These are phyloP conservation scores for Dictyophora rubrovolvata DNA, from an alignment of 768 basidiomycete genomes.

Conservation along the genomic window DNA sequence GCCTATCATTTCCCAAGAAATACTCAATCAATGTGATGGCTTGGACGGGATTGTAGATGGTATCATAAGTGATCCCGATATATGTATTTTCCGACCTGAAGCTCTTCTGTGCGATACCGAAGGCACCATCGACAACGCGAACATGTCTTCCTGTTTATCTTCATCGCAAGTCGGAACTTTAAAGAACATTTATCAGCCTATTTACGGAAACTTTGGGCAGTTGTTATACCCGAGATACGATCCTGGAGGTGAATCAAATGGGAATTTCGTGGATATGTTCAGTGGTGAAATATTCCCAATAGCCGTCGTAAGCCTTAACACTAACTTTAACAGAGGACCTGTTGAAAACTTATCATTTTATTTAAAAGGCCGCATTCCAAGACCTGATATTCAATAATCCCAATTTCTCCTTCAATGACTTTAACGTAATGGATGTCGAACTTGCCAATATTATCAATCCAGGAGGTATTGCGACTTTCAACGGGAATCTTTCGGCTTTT, in stretches of 20 bases:
- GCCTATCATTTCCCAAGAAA: conserved; percentile 21
- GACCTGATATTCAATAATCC: conserved; percentile 15
- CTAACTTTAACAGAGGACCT: background rate
- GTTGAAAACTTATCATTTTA: conserved; percentile 5
- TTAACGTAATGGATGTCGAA: conserved; percentile 12
- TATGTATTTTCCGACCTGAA: conserved; percentile 21
- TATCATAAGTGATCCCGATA: conserved; percentile 20
- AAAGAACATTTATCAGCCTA: conserved; percentile 17
- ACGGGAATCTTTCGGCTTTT: conserved; percentile 15
- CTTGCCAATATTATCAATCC: conserved; percentile 14
- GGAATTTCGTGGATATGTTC: background rate
- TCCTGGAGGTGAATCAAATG: conserved; percentile 18
- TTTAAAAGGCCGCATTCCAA: background rate
- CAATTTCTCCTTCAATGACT: conserved; percentile 12
- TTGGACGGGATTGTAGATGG: conserved; percentile 24
- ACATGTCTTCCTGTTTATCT: conserved; percentile 16
- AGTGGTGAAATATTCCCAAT: background rate
- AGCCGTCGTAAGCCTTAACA: conserved; percentile 6
- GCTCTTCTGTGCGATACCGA: conserved; percentile 16
- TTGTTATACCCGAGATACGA: conserved; percentile 20
- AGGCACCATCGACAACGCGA: background rate
- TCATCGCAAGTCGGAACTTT: conserved; percentile 19
- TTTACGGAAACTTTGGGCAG: conserved; percentile 19
- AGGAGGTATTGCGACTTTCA: conserved; percentile 13
- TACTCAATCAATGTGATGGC: conserved; percentile 23